Base-by-base conservation (phyloP, 2,329 filamentous ascomycete genomes). In the Arthrobotrys megalospora region DNA sequence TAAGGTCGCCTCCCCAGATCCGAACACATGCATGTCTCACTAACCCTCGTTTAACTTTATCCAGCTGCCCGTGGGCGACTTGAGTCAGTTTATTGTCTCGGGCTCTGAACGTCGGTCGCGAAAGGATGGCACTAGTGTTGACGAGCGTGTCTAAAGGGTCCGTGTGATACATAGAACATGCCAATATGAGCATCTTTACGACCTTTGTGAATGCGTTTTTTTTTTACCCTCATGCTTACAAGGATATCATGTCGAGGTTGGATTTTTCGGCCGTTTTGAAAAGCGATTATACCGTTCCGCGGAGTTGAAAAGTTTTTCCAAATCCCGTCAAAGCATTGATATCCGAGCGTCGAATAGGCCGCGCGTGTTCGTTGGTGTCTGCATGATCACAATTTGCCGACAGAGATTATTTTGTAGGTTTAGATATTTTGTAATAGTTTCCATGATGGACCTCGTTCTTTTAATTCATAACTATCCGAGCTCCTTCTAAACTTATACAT, bases 31-130 rank as follows among this genome's bases (percentile, higher is more conserved):
- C 50, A 66, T 53, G 14, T 77, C 38, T 70, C 52, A 34, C 73
- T 77, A 67, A 77, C 43, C 43, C 32, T 63, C 36, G 43, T 62
- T 70, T 65, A 76, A 65, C 62, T 53, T 60, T 52, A 60, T 53
- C 43, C 43, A 75, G 73, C 62, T 77, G n/a, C 73, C 73, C 14
- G 73, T 77, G 12, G 73, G 73, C 47, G 73, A 77, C 60, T 36
- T 77, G 50, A 77, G 73, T 67, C 45, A 43, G 16, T 71, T 71
- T 34, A 77, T 77, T 43, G 12, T 50, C 11, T 77, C 73, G 60
- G 73, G 48, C 6, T 60, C 73, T 34, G 73, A 71, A 28, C 60
- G 62, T 50, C 73, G 66, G 36, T 36, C 55, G 41, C 45, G 36
- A 48, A 66, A 65, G 41, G 60, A 34, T n/a, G 50, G 38, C 50